phyloP scores from a whole-genome alignment of 2,329 filamentous ascomycete species.

The Colletotrichum melonis region DNA sequence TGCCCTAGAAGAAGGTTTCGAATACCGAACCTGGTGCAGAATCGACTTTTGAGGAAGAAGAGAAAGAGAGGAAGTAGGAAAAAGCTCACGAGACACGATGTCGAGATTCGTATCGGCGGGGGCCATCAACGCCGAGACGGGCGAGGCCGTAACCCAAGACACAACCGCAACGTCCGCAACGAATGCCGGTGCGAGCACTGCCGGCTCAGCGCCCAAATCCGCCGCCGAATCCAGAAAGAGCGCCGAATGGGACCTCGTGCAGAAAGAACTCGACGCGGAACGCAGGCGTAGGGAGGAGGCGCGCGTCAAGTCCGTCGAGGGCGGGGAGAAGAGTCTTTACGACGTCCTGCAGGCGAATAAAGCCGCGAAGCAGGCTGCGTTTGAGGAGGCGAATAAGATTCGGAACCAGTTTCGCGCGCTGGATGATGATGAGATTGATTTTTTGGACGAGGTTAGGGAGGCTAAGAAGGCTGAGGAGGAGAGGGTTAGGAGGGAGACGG shows the following conservation, averaged over 20 bases:
- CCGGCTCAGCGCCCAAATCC: background rate
- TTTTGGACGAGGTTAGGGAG: constrained; percentile 70
- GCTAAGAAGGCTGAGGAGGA: constrained; percentile 65
- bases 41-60: too few species aligned
- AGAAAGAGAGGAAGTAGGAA: background rate
- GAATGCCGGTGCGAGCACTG: background rate
- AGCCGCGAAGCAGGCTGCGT: constrained; percentile 85
- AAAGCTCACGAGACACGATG: constrained; percentile 51
- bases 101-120: constrained; percentile 68
- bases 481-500: constrained; percentile 63
- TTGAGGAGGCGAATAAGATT: constrained; percentile 78
- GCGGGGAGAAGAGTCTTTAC: constrained; percentile 72
- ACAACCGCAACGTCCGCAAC: constrained; percentile 34
- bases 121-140: constrained; percentile 54
- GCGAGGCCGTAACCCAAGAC: constrained; percentile 39
- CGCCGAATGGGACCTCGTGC: constrained; percentile 72
- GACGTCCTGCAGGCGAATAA: constrained; percentile 86
- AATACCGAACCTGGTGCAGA: too few species aligned
- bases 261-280: constrained; percentile 72
- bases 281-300: constrained; percentile 65
- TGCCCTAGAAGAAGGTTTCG: too few species aligned
- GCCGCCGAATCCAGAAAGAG: constrained; percentile 37
- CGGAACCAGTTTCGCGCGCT: constrained; percentile 83
- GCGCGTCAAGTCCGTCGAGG: constrained; percentile 53
- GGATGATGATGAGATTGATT: constrained; percentile 83